A percentile compares a stretch with the other conserved stretches of the same genome.
phyloP scores from a whole-genome alignment of 805 yeast species.

The Yamadazyma phyllophila region DNA sequence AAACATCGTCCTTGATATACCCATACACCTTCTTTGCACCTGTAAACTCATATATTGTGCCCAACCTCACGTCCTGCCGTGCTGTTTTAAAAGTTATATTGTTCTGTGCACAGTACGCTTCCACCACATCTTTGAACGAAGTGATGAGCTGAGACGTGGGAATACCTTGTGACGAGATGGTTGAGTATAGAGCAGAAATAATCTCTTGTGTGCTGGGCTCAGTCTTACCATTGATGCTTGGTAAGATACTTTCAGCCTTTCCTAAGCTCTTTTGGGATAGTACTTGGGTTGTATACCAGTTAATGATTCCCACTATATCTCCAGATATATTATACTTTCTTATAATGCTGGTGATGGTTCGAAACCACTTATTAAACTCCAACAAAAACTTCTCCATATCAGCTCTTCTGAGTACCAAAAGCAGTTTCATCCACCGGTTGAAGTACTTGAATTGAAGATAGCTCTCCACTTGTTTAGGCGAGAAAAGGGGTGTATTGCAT shows the following conservation, averaged over 20 bases:
- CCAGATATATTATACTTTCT: background rate
- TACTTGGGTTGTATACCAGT: constrained; percentile 14
- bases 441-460: constrained; percentile 35
- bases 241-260: background rate
- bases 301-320: constrained; percentile 1
- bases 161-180: constrained; percentile 28
- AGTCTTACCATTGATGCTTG: background rate
- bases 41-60: constrained; percentile 2
- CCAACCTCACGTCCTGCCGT: constrained; percentile 13
- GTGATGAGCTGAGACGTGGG: constrained; percentile 41
- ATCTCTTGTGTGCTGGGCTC: background rate
- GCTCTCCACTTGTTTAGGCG: constrained; percentile 5
- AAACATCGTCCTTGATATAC: constrained; percentile 63
- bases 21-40: background rate
- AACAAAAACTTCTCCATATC: background rate
- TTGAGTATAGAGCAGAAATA: background rate
- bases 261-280: background rate
- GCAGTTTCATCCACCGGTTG: constrained; percentile 31
- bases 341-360: background rate
- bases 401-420: background rate
- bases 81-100: constrained; percentile 39
- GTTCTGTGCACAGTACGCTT: constrained; percentile 52
- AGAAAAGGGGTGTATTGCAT: background rate
- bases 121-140: constrained; percentile 51
- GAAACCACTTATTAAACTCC: constrained; percentile 7